phyloP scores from a whole-genome alignment of 179 eudicot genomes.

The Spinacia oleracea region DNA sequence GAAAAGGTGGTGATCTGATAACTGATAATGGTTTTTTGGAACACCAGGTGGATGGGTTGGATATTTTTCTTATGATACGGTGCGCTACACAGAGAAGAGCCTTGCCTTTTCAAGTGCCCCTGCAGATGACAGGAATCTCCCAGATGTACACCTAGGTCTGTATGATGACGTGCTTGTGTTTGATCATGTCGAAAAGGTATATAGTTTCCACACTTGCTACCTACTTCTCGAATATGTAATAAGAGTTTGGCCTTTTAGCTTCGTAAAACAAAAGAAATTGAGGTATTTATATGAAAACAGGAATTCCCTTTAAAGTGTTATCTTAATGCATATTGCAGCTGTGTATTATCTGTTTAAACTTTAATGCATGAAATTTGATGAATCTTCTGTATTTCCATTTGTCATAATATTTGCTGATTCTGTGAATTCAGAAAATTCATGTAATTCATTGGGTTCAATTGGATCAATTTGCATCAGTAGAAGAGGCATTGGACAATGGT shows the following conservation, averaged over 20 bases:
- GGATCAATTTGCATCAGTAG: constrained; percentile 55
- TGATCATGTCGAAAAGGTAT: constrained; percentile 80
- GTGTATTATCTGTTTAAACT: background rate
- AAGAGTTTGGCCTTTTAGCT: background rate
- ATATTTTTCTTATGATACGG: constrained; percentile 68
- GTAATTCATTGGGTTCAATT: constrained; percentile 78
- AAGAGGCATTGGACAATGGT: constrained; percentile 64
- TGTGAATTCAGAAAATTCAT: constrained; percentile 32
- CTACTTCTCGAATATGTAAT: background rate
- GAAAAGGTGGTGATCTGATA: background rate
- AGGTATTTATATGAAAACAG: background rate
- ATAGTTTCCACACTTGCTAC: background rate
- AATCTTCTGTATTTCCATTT: background rate
- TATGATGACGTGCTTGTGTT: constrained; percentile 75
- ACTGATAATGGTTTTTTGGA: background rate
- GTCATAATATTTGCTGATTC: background rate
- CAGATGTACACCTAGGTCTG: constrained; percentile 72
- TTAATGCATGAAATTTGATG: background rate
- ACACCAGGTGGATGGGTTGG: constrained; percentile 71
- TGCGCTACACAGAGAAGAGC: constrained; percentile 52
- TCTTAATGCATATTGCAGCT: no score
- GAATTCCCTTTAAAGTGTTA: background rate
- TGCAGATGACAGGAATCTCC: constrained; percentile 56
- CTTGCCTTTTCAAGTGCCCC: constrained; percentile 53
- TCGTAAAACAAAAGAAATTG: background rate